Percentiles rank a stretch among this genome's conserved stretches.
phyloP scores from a whole-genome alignment of 345 rosid species.

The Hibiscus trionum region DNA sequence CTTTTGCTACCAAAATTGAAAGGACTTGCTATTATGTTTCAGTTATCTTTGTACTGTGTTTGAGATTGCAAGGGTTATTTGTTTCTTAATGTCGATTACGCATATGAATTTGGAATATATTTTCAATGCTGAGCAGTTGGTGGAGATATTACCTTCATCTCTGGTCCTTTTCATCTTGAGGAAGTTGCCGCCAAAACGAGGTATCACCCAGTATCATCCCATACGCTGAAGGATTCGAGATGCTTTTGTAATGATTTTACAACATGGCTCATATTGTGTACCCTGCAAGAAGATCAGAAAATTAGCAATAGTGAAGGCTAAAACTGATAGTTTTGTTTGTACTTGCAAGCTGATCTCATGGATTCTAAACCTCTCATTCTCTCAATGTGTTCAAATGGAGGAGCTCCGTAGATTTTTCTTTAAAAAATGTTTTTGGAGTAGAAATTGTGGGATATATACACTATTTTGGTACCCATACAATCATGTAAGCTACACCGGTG shows the following conservation, averaged over 20 bases:
- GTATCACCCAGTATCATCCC: slow-evolving; percentile 72
- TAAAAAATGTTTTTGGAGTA: background rate
- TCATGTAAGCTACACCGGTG: background rate
- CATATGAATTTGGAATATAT: background rate
- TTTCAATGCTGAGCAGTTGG: slow-evolving; percentile 40
- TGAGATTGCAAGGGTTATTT: no score
- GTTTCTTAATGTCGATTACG: background rate
- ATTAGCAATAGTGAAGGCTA: background rate
- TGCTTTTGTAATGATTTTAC: background rate
- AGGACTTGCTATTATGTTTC: background rate
- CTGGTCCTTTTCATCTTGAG: slow-evolving; percentile 83
- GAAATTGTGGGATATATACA: background rate
- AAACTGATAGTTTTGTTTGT: background rate
- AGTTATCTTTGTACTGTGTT: background rate
- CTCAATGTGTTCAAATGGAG: background rate
- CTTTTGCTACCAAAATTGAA: no score
- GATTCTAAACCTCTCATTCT: background rate
- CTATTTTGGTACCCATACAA: background rate
- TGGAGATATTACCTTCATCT: slow-evolving; percentile 80
- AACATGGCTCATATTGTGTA: background rate
- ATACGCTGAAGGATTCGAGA: slow-evolving; percentile 38
- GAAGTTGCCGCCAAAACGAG: slow-evolving; percentile 90
- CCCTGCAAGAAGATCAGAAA: background rate
- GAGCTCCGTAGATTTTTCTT: background rate
- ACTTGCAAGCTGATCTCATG: background rate